Percentiles rank a stretch among this genome's conserved stretches.
Conservation (phyloP, 768 basidiomycete genomes). For the Lactifluus piperatus region DNA sequence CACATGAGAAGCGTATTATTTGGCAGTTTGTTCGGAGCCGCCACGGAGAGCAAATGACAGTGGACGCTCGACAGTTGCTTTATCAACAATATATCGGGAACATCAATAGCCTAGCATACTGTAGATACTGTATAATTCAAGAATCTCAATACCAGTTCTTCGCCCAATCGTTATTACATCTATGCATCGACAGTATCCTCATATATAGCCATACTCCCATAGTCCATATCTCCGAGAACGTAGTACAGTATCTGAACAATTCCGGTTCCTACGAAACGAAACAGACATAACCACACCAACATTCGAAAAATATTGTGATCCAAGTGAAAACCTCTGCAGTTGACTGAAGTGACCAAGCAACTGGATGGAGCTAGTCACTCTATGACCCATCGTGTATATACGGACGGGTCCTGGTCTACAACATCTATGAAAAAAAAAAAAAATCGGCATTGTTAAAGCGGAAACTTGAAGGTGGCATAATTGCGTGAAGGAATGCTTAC, state of each 20-base stretch:
- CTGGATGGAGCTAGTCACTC: too few relatives aligned
- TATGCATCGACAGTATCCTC: neutral
- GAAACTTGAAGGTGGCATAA: too few relatives aligned
- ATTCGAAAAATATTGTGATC: too few relatives aligned
- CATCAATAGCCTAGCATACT: too few relatives aligned
- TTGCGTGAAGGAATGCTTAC: neutral
- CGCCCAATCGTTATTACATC: too few relatives aligned
- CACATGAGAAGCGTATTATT: neutral
- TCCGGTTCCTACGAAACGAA: neutral
- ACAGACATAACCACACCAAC: too few relatives aligned
- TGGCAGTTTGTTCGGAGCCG: neutral
- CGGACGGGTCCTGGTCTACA: too few relatives aligned
- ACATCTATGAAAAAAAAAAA: neutral
- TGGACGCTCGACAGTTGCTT: neutral
- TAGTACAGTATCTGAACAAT: neutral
- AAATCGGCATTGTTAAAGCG: neutral
- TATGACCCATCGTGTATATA: too few relatives aligned
- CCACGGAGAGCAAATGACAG: neutral
- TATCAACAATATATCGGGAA: neutral
- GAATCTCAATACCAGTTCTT: too few relatives aligned
- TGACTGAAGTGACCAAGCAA: neutral
- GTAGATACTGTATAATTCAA: too few relatives aligned
- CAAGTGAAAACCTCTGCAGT: neutral
- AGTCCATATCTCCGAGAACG: neutral
- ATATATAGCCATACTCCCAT: neutral